phyloP scores from a whole-genome alignment of 371 early-diverging fungal species.

The Conidiobolus incongruus region DNA sequence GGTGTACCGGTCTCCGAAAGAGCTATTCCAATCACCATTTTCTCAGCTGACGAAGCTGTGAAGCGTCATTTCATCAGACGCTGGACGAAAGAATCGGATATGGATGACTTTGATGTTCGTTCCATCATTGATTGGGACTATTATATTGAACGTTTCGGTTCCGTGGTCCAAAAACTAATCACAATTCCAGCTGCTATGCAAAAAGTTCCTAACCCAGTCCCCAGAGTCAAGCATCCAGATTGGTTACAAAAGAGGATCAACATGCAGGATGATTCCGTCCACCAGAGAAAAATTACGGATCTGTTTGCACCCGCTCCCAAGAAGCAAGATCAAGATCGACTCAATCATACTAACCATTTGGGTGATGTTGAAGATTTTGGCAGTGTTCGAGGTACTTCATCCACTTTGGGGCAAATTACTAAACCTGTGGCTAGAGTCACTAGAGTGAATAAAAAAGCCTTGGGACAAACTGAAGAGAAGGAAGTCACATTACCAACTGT shows the following conservation, averaged over 20 bases:
- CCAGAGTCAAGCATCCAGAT: slow-evolving; percentile 80
- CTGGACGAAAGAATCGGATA: slow-evolving; percentile 73
- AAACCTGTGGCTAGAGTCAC: slow-evolving; percentile 1
- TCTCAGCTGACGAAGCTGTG: slow-evolving; percentile 67
- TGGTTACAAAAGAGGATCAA: slow-evolving; percentile 76
- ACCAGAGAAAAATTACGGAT: slow-evolving; percentile 72
- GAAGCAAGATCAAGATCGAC: slow-evolving; percentile 4
- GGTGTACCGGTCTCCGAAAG: slow-evolving; percentile 87
- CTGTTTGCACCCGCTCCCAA: slow-evolving; percentile 28
- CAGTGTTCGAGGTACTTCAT: background rate
- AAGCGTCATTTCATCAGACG: slow-evolving; percentile 71
- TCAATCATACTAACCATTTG: too few relatives aligned
- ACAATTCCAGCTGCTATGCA: slow-evolving; percentile 99
- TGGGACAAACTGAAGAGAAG: slow-evolving; percentile 11
- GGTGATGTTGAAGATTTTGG: slow-evolving; percentile 38
- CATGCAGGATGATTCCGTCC: slow-evolving; percentile 40
- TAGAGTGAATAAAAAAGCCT: slow-evolving; percentile 5
- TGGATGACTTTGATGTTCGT: slow-evolving; percentile 55
- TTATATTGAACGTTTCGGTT: slow-evolving; percentile 90
- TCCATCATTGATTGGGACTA: slow-evolving; percentile 98
- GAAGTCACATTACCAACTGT: slow-evolving; percentile 22
- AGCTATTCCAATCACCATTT: slow-evolving; percentile 93
- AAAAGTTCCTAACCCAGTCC: slow-evolving; percentile 80
- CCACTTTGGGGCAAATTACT: slow-evolving; percentile 9
- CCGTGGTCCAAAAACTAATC: slow-evolving; percentile 92